phyloP scores from a whole-genome alignment of 805 yeast species.

The Tetrapisispora pingtungensis region DNA sequence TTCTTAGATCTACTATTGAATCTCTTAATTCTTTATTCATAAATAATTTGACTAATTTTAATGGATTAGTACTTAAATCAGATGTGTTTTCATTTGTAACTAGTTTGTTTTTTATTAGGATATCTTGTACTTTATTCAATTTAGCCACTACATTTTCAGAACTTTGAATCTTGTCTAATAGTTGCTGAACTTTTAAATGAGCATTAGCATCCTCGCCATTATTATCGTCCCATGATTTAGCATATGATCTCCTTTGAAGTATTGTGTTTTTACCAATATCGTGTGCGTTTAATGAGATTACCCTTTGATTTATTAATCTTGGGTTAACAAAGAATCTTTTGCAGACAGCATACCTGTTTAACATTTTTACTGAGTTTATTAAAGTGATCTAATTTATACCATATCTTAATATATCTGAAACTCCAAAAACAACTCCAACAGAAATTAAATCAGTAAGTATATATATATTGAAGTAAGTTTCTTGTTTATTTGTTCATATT shows the following conservation, averaged over 20 bases:
- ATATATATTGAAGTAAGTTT: too few species aligned
- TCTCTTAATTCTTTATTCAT: constrained; percentile 20
- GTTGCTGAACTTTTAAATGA: constrained; percentile 18
- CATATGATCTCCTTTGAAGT: constrained; percentile 10
- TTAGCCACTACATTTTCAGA: constrained; percentile 16
- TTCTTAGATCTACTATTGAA: constrained; percentile 19
- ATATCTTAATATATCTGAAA: too few species aligned
- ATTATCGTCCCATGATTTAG: constrained; percentile 22
- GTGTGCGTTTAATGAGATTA: background rate
- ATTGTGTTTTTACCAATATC: too few species aligned
- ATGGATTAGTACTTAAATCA: constrained; percentile 5
- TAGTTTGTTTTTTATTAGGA: constrained; percentile 17
- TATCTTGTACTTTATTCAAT: constrained; percentile 12
- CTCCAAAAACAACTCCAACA: too few species aligned
- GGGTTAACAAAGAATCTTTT: background rate
- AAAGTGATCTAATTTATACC: too few species aligned
- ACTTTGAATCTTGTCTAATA: constrained; percentile 18
- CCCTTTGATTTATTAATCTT: background rate
- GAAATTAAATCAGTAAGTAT: too few species aligned
- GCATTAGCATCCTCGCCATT: constrained; percentile 19
- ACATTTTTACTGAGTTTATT: background rate
- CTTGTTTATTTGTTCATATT: too few species aligned
- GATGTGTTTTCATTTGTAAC: constrained; percentile 9
- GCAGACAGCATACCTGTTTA: background rate
- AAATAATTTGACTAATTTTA: constrained; percentile 19